A percentile compares a stretch with the other conserved stretches of the same genome.
These are phyloP conservation scores for Rubroboletus satanas DNA, from an alignment of 768 basidiomycete genomes.

Conservation along the genomic window DNA sequence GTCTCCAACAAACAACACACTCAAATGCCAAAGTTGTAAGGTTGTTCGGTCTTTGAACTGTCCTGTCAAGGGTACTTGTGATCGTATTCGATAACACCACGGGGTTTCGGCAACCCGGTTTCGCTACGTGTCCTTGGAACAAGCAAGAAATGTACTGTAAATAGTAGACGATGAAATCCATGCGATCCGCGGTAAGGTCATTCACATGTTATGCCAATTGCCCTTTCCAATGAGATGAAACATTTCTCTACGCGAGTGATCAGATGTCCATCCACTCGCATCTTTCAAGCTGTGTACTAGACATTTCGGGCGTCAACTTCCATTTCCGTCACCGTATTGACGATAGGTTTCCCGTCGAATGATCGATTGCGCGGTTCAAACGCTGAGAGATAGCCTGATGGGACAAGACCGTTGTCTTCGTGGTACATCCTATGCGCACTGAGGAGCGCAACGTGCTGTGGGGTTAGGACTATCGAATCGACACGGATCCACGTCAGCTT, in stretches of 20 bases:
- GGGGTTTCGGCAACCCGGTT: not conserved
- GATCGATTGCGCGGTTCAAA: slow-evolving; percentile 9
- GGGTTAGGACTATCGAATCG: slow-evolving; percentile 21
- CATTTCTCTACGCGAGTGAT: not conserved
- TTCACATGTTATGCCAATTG: not conserved
- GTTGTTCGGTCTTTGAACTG: not conserved
- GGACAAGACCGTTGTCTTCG: slow-evolving; percentile 25
- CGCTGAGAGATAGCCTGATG: slow-evolving; percentile 18
- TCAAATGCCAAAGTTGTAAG: slow-evolving; percentile 4
- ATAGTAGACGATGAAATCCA: slow-evolving; percentile 1
- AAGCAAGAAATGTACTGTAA: slow-evolving; percentile 15
- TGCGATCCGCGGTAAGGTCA: not conserved
- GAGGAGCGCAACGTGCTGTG: slow-evolving; percentile 21
- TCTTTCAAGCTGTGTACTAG: slow-evolving; percentile 6
- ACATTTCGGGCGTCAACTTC: slow-evolving; percentile 1
- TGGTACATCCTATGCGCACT: slow-evolving; percentile 20
- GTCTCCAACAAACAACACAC: slow-evolving; percentile 42
- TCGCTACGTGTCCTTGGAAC: not conserved
- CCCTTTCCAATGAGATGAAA: slow-evolving; percentile 9
- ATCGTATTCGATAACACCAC: not conserved
- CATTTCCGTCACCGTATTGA: not conserved
- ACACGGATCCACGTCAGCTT: slow-evolving; percentile 8
- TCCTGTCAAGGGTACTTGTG: not conserved
- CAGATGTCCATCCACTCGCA: not conserved
- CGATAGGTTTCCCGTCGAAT: slow-evolving; percentile 9